Conservation (phyloP, 2,329 filamentous ascomycete species). For the Grosmannia serpens region DNA sequence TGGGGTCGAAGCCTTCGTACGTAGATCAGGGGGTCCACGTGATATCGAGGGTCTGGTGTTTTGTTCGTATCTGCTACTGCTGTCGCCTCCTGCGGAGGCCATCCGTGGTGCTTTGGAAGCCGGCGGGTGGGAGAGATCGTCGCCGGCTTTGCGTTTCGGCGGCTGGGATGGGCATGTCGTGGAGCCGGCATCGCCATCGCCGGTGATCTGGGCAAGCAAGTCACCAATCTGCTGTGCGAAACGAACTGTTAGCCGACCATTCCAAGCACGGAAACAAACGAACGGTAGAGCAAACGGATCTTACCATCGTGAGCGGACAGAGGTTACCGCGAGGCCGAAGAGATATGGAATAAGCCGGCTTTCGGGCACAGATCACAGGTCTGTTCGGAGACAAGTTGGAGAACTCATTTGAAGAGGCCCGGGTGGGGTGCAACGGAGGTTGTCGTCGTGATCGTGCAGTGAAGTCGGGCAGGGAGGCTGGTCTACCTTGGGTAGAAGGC, state of each 20-base stretch:
- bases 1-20: not conserved
- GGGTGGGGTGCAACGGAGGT: not conserved
- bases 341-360: not conserved
- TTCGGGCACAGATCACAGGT: not conserved
- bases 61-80: not conserved
- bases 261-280: not conserved
- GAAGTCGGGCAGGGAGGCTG: not conserved
- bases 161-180: slow-evolving; percentile 21
- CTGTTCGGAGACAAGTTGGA: not conserved
- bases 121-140: slow-evolving; percentile 28
- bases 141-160: slow-evolving; percentile 47
- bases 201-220: slow-evolving; percentile 50
- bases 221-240: slow-evolving; percentile 34
- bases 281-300: not conserved
- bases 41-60: not conserved
- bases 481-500: not conserved
- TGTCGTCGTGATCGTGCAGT: not conserved
- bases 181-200: slow-evolving; percentile 32
- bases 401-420: not conserved
- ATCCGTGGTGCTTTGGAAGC: slow-evolving; percentile 31
- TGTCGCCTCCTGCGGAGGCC: slow-evolving; percentile 4
- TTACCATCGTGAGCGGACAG: not conserved
- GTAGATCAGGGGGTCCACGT: not conserved
- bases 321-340: not conserved
- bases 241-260: not conserved